Base-by-base conservation (phyloP, 129 eudicot species). In the Smallanthus sonchifolius region DNA sequence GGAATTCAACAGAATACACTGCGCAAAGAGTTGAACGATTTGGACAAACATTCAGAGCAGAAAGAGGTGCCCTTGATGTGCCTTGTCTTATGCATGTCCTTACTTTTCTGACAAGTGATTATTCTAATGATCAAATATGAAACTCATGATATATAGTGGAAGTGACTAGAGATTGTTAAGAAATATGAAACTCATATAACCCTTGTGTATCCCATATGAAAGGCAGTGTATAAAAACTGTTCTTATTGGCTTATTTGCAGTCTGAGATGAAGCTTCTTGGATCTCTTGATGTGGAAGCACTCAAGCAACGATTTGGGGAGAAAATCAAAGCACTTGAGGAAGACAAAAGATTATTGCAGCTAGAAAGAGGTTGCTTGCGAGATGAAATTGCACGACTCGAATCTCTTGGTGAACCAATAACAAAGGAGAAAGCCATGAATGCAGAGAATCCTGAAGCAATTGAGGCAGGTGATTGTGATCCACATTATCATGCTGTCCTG, bases 261-360 rank as follows among this genome's bases (percentile, higher is more conserved):
- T 83, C 96, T 16, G 94, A 95, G 84, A 88, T 87, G 96, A 91
- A 85, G 75, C 91, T 83, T 77, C 34, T 77, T 79, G 94, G 92
- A 73, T 94, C 83, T 51, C 66, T 44, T 73, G 97, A 91, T 65
- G 77, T 96, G 44, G 85, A 83, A 78, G 81, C 92, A 69, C 92
- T 95, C 37, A 85, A 91, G 83, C 94, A 88, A 80, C 90, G 79
- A 65, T 88, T 87, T 65, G 96, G 92, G 66, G 86, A 84, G 86
- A 88, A 91, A 76, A 66, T 95, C 42, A 77, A 69, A 75, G 92
- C 80, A 42, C 97, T 95, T 79, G 97, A 95, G 80, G 94, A 95
- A 71, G 99, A 91, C 68, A 95, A 91, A 82, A 89, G 95, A 83
- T 83, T 79, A 67, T 94, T 91, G 74, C 92, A 91, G 95, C 83